These are phyloP conservation scores for Podospora pseudoanserina DNA, from an alignment of 495 filamentous ascomycete genomes.

Conservation along the genomic window DNA sequence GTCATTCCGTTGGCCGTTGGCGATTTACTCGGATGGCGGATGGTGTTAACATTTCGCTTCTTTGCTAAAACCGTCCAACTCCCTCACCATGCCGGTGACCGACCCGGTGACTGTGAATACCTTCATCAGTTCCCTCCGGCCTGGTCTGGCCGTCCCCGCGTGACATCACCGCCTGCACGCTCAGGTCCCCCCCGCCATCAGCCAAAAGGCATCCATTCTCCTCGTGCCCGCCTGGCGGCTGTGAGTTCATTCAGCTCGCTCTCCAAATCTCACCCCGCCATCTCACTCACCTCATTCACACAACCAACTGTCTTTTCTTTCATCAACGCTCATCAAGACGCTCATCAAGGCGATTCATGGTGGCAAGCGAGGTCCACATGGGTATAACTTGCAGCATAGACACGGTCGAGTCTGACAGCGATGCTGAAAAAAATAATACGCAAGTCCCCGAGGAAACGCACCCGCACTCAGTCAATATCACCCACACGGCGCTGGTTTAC, in stretches of 20 bases:
- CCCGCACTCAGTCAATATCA: slow-evolving; percentile 15
- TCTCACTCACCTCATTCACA: slow-evolving; percentile 3
- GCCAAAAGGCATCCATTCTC: not conserved
- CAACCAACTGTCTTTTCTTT: not conserved
- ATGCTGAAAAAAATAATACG: slow-evolving; percentile 13
- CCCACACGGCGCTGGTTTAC: slow-evolving; percentile 3
- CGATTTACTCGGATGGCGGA: not conserved
- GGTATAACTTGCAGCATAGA: slow-evolving; percentile 13
- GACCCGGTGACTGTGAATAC: slow-evolving; percentile 5
- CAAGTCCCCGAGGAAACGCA: slow-evolving; percentile 15
- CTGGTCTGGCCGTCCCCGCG: not conserved
- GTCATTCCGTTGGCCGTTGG: not conserved
- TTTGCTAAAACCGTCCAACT: not conserved
- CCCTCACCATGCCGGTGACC: slow-evolving; percentile 4
- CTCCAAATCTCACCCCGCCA: not conserved
- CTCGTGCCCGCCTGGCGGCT: not conserved
- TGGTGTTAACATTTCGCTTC: not conserved
- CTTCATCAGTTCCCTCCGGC: slow-evolving; percentile 6
- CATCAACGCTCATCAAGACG: not conserved
- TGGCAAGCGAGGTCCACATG: slow-evolving; percentile 4
- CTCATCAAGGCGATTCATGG: not conserved
- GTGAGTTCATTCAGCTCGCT: not conserved
- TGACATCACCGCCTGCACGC: slow-evolving; percentile 2
- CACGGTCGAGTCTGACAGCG: slow-evolving; percentile 1
- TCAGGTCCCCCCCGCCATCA: not conserved